Evolutionary conservation across 192 early-diverging fungal species (phyloP).

Genomic region (Lobosporangium transversale): DNA sequence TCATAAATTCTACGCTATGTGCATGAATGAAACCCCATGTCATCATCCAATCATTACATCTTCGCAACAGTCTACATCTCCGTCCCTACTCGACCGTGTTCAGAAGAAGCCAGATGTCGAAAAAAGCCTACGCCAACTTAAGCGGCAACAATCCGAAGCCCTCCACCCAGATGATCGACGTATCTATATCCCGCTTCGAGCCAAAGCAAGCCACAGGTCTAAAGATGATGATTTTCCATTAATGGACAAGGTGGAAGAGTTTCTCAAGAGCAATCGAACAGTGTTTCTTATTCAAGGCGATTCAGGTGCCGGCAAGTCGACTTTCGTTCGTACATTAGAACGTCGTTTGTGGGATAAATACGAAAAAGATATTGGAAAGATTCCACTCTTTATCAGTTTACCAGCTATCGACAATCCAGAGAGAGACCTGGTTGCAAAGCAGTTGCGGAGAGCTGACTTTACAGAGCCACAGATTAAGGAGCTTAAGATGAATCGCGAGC

Average conservation of each 20-base stretch:
- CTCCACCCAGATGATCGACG: neutral
- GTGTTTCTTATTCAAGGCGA: constrained; percentile 26
- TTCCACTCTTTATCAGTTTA: constrained; percentile 23
- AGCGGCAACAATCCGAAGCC: neutral
- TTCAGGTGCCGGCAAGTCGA: constrained; percentile 29
- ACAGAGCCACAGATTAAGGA: no score
- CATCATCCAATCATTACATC: no score
- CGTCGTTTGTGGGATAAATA: constrained; percentile 3
- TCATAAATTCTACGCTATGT: no score
- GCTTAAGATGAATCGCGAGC: no score
- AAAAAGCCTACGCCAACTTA: no score
- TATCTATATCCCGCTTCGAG: constrained; percentile 27
- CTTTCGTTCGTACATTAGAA: constrained; percentile 12
- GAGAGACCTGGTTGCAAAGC: no score
- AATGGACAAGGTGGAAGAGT: constrained; percentile 8
- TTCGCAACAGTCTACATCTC: no score
- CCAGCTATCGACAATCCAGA: no score
- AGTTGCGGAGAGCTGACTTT: no score
- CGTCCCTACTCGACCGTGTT: no score
- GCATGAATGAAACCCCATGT: no score
- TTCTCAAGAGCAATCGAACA: constrained; percentile 4
- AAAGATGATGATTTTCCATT: constrained; percentile 5
- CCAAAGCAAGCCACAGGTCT: neutral
- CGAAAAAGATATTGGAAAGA: neutral
- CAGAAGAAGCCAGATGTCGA: no score